A percentile compares a stretch with the other conserved stretches of the same genome.
Conservation (phyloP, 2,329 filamentous ascomycete species). For the Thelonectria blattea region DNA sequence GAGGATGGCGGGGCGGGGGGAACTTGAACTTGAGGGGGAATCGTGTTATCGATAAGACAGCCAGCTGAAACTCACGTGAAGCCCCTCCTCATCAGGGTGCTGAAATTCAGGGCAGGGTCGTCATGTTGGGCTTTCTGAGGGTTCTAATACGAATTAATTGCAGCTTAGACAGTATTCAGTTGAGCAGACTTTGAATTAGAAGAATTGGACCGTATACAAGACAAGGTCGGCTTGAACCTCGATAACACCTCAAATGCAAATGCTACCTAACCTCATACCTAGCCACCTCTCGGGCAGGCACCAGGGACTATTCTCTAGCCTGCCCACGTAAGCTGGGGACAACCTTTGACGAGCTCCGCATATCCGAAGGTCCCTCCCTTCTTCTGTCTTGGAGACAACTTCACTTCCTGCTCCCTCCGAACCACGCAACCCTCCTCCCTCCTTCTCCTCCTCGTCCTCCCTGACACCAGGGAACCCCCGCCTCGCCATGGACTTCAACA, state of each 20-base stretch:
- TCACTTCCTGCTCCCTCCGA: background rate
- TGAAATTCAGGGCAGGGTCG: no score
- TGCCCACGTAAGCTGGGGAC: background rate
- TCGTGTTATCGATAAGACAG: no score
- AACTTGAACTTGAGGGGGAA: no score
- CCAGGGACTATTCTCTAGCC: background rate
- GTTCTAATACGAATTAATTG: no score
- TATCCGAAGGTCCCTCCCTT: background rate
- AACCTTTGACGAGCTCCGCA: background rate
- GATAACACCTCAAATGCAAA: no score
- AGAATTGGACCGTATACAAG: background rate
- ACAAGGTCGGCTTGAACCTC: no score
- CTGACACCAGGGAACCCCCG: conserved; percentile 1
- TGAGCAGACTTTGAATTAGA: background rate
- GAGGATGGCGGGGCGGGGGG: no score
- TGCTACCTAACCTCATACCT: no score
- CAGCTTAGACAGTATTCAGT: no score
- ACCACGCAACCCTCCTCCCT: background rate
- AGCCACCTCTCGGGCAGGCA: background rate
- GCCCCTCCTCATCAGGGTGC: background rate
- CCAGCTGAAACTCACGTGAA: background rate
- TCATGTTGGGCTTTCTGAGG: no score
- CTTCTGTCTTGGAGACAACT: background rate
- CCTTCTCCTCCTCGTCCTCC: no score
- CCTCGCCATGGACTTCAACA: conserved; percentile 66